These are phyloP conservation scores for Mycena epipterygia DNA, from an alignment of 768 basidiomycete species.

Conservation along the genomic window DNA sequence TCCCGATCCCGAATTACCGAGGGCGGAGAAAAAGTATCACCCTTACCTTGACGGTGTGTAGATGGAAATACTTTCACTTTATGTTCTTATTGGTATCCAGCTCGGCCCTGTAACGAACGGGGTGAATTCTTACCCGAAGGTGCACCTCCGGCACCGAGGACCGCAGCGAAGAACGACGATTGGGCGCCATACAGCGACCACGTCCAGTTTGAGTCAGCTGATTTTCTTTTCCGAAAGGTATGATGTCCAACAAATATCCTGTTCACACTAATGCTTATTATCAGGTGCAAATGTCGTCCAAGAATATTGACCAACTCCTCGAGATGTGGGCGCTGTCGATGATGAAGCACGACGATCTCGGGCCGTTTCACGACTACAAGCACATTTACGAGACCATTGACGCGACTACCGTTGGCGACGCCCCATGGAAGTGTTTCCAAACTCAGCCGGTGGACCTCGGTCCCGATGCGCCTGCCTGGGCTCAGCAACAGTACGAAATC, in stretches of 20 bases:
- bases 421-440: not conserved
- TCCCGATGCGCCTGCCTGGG: slow-evolving; percentile 1
- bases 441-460: not conserved
- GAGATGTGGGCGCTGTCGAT: slow-evolving; percentile 33
- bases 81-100: not conserved
- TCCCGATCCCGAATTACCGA: too few relatives aligned
- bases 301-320: not conserved
- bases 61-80: too few relatives aligned
- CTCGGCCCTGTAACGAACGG: slow-evolving; percentile 27
- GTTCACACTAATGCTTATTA: not conserved
- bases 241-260: not conserved
- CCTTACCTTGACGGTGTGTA: too few relatives aligned
- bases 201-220: slow-evolving; percentile 37
- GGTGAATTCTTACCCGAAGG: slow-evolving; percentile 8
- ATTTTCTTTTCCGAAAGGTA: slow-evolving; percentile 36
- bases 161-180: not conserved
- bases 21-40: too few relatives aligned
- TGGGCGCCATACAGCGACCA: slow-evolving; percentile 36
- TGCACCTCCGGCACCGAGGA: slow-evolving; percentile 15
- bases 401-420: not conserved
- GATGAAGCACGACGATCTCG: slow-evolving; percentile 20
- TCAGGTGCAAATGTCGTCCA: not conserved
- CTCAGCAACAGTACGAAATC: slow-evolving; percentile 7
- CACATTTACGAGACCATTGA: slow-evolving; percentile 3
- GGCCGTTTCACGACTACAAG: slow-evolving; percentile 35